These are phyloP conservation scores for Pilaira anomala DNA, from an alignment of 192 early-diverging fungal genomes.

Conservation along the genomic window DNA sequence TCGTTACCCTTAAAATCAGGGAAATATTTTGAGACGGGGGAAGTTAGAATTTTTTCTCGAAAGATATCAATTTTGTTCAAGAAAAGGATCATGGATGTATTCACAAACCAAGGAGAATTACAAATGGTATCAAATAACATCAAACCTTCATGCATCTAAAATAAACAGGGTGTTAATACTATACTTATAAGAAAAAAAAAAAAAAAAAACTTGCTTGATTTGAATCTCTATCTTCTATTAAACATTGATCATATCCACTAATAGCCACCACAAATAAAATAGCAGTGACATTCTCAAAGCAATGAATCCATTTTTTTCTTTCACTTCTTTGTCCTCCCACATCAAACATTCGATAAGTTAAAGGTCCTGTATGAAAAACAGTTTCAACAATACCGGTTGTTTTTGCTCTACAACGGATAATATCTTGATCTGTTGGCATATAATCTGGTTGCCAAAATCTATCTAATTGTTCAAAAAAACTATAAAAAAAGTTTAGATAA, in stretches of 20 bases:
- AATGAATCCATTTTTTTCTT: slow-evolving; percentile 87
- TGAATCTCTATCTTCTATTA: slow-evolving; percentile 48
- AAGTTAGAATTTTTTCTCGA: slow-evolving; percentile 43
- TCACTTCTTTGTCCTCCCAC: slow-evolving; percentile 97
- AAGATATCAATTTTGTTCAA: slow-evolving; percentile 66
- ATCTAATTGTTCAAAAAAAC: slow-evolving; percentile 53
- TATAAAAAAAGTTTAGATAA: slow-evolving; percentile 7
- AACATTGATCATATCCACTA: slow-evolving; percentile 55
- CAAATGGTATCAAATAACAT: slow-evolving; percentile 61
- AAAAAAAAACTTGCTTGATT: slow-evolving; percentile 25
- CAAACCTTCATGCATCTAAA: slow-evolving; percentile 53
- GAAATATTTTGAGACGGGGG: slow-evolving; percentile 47
- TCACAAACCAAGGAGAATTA: slow-evolving; percentile 58
- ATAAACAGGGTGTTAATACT: background rate
- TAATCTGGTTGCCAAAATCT: slow-evolving; percentile 43
- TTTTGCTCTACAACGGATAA: slow-evolving; percentile 53
- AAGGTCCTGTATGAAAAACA: slow-evolving; percentile 45
- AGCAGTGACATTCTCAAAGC: slow-evolving; percentile 57
- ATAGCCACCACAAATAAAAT: slow-evolving; percentile 58
- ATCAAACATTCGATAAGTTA: slow-evolving; percentile 85
- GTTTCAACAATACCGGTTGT: slow-evolving; percentile 63
- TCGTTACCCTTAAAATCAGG: slow-evolving; percentile 52
- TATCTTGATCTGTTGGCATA: slow-evolving; percentile 57
- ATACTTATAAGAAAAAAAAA: slow-evolving; percentile 1
- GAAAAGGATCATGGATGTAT: slow-evolving; percentile 59